Evolutionary conservation across 1,139 yeast genomes (phyloP).

Genomic region (Yamadazyma spencermartinsiae): DNA sequence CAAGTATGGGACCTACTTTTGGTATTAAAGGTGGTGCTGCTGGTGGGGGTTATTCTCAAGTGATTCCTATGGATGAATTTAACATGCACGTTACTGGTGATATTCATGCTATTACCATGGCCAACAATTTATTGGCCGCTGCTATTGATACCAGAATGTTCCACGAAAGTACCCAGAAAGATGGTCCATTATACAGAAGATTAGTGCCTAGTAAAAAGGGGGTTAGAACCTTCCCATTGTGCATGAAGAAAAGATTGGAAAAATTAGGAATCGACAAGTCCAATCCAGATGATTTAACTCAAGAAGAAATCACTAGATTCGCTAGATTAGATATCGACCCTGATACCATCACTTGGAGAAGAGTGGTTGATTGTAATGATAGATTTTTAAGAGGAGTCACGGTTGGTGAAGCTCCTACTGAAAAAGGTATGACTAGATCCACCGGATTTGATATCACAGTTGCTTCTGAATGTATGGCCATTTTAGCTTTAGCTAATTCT

Average conservation of each 20-base stretch:
- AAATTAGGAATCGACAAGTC: conserved; percentile 82
- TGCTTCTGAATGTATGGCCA: conserved; percentile 98
- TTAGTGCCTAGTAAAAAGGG: conserved; percentile 89
- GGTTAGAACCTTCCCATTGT: conserved; percentile 69
- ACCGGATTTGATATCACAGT: conserved; percentile 97
- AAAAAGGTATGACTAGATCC: conserved; percentile 83
- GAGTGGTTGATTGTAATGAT: conserved; percentile 96
- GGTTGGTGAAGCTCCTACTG: conserved; percentile 92
- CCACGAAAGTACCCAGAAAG: conserved; percentile 94
- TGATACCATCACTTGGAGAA: conserved; percentile 90
- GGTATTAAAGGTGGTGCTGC: conserved; percentile 99
- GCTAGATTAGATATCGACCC: conserved; percentile 93
- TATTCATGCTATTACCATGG: conserved; percentile 95
- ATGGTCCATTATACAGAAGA: conserved; percentile 82
- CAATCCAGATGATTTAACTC: conserved; percentile 78
- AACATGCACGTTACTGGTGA: conserved; percentile 98
- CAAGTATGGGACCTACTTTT: conserved; percentile 98
- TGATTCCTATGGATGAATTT: conserved; percentile 98
- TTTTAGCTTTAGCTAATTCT: conserved; percentile 83
- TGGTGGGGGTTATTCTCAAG: conserved; percentile 99
- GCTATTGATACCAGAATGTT: conserved; percentile 98
- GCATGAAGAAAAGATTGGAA: conserved; percentile 74
- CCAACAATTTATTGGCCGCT: conserved; percentile 93
- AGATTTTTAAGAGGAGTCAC: conserved; percentile 90
- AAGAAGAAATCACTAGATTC: conserved; percentile 72